Evolutionary conservation across 2,329 filamentous ascomycete species (phyloP), one percentile per base, ranked within the genome.

Genomic region (Sordariomycetes sp.): DNA sequence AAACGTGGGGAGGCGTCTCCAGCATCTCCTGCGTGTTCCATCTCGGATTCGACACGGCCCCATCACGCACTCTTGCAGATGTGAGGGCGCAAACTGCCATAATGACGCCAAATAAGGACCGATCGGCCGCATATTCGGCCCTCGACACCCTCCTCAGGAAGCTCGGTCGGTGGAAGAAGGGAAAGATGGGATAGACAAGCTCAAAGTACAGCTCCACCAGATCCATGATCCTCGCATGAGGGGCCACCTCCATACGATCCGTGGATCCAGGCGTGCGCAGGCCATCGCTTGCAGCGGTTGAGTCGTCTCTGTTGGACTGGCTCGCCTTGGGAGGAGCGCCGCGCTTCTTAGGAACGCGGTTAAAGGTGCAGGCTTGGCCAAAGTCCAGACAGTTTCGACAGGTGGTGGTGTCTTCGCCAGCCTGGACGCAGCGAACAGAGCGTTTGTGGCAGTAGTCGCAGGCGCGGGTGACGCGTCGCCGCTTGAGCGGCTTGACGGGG

Each of bases 51-150:
- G 54, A 57, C 10, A 67, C 41, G 4, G 68, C 65, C 7, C 66
- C 67, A 42, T 72, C 69, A 10, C 66, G 54, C n/a, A 61, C 61
- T 26, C 68, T 57, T 6, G 59, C 61, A 4, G 65, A 63, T 7
- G 64, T 59, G 21, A 72, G 51, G 4, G 68, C 63, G 42, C 69
- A 72, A 4, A 63, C 58, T 8, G 67, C 62, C 68, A 72, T 72
- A 15, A 66, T 58, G 1, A 58, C 62, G 11, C 64, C 62, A 43
- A 70, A 72, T 20, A 70, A 54, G 6, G 55, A 47, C 18, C 54
- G 56, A 39, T 65, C 53, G 4, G 41, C 48, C 6, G 60, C 51
- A 42, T 72, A 63, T n/a, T 69, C 57, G 14, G 54, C 51, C 10
- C 54, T 47, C 6, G 55, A 43, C n/a, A 70, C 46, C 28, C 54